These are phyloP conservation scores for Neonothopanus nambi DNA, from an alignment of 1,284 basidiomycete genomes.

Conservation along the genomic window DNA sequence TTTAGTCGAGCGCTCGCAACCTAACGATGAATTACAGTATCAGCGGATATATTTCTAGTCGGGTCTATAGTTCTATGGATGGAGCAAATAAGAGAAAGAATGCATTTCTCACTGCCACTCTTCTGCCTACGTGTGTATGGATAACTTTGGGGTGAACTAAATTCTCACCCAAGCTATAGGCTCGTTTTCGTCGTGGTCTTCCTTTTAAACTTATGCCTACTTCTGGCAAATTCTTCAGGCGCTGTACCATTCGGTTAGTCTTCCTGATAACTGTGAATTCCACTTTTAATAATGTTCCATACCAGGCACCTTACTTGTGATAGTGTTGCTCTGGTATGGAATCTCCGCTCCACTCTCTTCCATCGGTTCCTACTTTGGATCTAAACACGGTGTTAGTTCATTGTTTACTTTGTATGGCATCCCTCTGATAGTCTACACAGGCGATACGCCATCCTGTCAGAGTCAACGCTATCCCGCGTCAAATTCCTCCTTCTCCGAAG, in stretches of 20 bases:
- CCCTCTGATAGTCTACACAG: conserved; percentile 37
- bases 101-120: conserved; percentile 84
- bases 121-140: conserved; percentile 77
- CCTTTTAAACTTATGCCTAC: conserved; percentile 84
- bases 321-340: conserved; percentile 93
- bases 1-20: conserved; percentile 1
- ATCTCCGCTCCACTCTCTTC: conserved; percentile 87
- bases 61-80: conserved; percentile 82
- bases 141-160: conserved; percentile 3
- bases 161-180: conserved; percentile 35
- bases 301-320: conserved; percentile 82
- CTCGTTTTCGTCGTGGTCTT: conserved; percentile 83
- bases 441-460: conserved; percentile 78
- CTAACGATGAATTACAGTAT: conserved; percentile 47
- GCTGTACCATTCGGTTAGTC: conserved; percentile 89
- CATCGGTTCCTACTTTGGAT: conserved; percentile 77
- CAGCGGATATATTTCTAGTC: conserved; percentile 87
- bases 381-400: conserved; percentile 79
- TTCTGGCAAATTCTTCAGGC: conserved; percentile 86
- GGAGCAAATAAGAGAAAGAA: conserved; percentile 83
- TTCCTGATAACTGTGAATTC: background rate
- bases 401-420: conserved; percentile 9
- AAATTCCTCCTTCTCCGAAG: conserved; percentile 85
- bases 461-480: conserved; percentile 90
- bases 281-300: conserved; percentile 3